phyloP scores from a whole-genome alignment of 106 monocot species.

The Gastrodia elata region DNA sequence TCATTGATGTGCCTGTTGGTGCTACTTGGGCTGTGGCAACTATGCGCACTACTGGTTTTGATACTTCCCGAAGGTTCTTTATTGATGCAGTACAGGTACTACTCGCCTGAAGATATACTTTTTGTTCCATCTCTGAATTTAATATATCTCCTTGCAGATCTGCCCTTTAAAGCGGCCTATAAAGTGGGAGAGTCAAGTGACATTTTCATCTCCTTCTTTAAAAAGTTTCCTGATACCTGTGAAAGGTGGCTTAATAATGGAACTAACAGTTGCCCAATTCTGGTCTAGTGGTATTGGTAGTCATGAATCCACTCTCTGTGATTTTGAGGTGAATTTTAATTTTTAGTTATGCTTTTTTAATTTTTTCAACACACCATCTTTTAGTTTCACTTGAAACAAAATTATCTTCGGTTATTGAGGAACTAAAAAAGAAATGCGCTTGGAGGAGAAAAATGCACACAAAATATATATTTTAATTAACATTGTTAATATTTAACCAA shows the following conservation, averaged over 20 bases:
- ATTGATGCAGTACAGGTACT: constrained; percentile 80
- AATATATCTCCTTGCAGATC: constrained; percentile 43
- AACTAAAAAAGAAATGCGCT: neutral
- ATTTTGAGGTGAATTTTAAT: constrained; percentile 64
- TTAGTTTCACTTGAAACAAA: neutral
- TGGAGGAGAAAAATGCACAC: neutral
- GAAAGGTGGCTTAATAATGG: constrained; percentile 67
- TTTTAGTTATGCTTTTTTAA: neutral
- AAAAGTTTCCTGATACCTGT: constrained; percentile 75
- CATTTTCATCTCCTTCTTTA: constrained; percentile 80
- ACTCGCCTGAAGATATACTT: neutral
- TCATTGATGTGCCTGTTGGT: constrained; percentile 77
- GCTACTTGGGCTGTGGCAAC: constrained; percentile 93
- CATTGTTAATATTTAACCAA: no score
- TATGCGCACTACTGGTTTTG: constrained; percentile 69
- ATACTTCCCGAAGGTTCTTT: constrained; percentile 75
- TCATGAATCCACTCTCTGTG: constrained; percentile 60
- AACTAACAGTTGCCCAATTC: constrained; percentile 80
- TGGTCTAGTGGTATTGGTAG: constrained; percentile 98
- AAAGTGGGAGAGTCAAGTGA: constrained; percentile 71
- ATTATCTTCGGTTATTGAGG: neutral
- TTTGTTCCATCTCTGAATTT: constrained; percentile 1
- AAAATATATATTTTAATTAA: neutral
- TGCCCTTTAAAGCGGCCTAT: constrained; percentile 72
- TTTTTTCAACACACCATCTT: neutral